Evolutionary conservation across 805 yeast species (phyloP), one percentile per base, ranked within the genome.

Genomic region (Candida ficus): DNA sequence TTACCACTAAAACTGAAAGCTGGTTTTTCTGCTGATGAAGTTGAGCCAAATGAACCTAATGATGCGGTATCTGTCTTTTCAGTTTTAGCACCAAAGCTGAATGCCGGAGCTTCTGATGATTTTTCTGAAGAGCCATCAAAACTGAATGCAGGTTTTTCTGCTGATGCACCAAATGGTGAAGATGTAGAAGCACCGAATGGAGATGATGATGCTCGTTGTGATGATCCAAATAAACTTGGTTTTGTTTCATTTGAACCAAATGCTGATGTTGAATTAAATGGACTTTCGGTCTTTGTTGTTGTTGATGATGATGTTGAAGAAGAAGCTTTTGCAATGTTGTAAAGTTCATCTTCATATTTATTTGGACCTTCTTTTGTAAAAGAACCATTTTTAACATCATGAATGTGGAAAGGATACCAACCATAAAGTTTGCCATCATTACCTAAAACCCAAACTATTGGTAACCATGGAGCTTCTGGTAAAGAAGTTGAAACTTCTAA

Each of bases 361-460:
- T 33, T 17, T 7, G 27, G 35, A 23, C 31, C 34, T 4, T 49
- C 48, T 22, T 64, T 45, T 44, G 56, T 48, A 48, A 60, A 55
- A 22, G 57, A 19, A 25, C 61, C 43, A 16, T 61, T 47, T 29
- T 70, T 70, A 14, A 83, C 64, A 1, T 76, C 83, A 2, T 63
- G 58, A 17, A 71, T 62, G 49, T 80, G 77, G 57, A 78, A 79
- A 1, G 86, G 51, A 60, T 83, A 73, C 83, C 91, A 84, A 4
- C 74, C 68, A 31, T 76, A 60, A 19, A 87, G 54, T 26, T 61
- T 66, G 29, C 95, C 95, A 42, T 73, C 73, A 48, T 80, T 73
- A 34, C 80, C 80, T 43, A 86, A 58, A 8, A 75, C 63, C 65
- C 81, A 75, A 13, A 85, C 43, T 22, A 83, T 65, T 0, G 96